Evolutionary conservation across 352 stramenopile species (phyloP).

Genomic region (Globisporangium ultimum): DNA sequence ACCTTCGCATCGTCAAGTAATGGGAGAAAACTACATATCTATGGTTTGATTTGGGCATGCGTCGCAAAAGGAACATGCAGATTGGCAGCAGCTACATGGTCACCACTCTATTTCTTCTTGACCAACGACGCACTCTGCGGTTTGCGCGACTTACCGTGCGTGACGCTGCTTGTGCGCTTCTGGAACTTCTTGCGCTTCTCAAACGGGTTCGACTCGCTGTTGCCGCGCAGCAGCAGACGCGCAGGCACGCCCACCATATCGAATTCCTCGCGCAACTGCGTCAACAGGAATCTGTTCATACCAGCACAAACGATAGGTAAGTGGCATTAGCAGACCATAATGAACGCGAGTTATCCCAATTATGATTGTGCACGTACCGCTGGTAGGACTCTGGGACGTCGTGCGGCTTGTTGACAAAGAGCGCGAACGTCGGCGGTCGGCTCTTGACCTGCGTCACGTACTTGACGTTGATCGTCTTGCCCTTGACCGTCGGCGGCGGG

Average conservation of each 20-base stretch:
- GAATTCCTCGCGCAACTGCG: slow-evolving; percentile 79
- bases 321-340: slow-evolving; percentile 5
- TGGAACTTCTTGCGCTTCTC: slow-evolving; percentile 83
- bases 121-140: slow-evolving; percentile 3
- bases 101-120: slow-evolving; percentile 1
- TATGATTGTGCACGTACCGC: slow-evolving; percentile 33
- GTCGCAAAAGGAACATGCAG: not conserved
- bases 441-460: slow-evolving; percentile 86
- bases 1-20: no score
- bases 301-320: no score
- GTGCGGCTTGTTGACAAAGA: slow-evolving; percentile 80
- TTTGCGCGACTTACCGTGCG: slow-evolving; percentile 52
- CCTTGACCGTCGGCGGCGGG: slow-evolving; percentile 73
- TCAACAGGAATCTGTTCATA: slow-evolving; percentile 54
- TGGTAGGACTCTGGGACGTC: slow-evolving; percentile 78
- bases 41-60: not conserved
- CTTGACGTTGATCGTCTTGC: slow-evolving; percentile 86
- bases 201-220: slow-evolving; percentile 75
- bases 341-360: not conserved
- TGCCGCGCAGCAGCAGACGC: slow-evolving; percentile 70
- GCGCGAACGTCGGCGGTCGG: slow-evolving; percentile 71
- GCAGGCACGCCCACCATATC: slow-evolving; percentile 81
- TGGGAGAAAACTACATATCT: no score
- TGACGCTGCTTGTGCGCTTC: slow-evolving; percentile 63
- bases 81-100: not conserved